A percentile compares a stretch with the other conserved stretches of the same genome.
Conservation (phyloP, 1,139 yeast species). For the Oligophagozyma castellii region DNA sequence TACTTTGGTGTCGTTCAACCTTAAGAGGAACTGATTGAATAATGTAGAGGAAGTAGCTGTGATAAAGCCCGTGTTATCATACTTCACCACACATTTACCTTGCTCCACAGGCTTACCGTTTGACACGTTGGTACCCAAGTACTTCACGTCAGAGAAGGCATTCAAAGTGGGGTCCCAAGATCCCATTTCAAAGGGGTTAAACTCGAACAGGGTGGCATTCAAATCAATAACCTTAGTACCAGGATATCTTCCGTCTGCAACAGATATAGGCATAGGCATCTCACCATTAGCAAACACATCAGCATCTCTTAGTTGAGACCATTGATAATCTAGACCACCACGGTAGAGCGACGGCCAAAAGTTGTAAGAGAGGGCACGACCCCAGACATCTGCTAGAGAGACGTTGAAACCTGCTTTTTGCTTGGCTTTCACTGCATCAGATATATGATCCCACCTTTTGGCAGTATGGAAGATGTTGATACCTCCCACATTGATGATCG, state of each 20-base stretch:
- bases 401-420: constrained; percentile 4
- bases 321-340: constrained; percentile 28
- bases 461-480: constrained; percentile 43
- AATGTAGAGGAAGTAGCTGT: constrained; percentile 69
- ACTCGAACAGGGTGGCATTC: constrained; percentile 67
- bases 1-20: constrained; percentile 41
- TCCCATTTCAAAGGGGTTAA: constrained; percentile 75
- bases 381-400: constrained; percentile 32
- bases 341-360: constrained; percentile 43
- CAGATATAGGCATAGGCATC: constrained; percentile 78
- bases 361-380: constrained; percentile 63
- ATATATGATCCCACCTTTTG: constrained; percentile 31
- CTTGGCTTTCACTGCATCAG: constrained; percentile 7
- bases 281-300: constrained; percentile 41
- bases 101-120: constrained; percentile 37
- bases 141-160: constrained; percentile 54
- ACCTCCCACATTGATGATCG: constrained; percentile 52
- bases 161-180: constrained; percentile 74
- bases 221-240: constrained; percentile 39
- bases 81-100: constrained; percentile 45
- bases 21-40: constrained; percentile 56
- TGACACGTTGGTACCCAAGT: constrained; percentile 54
- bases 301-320: constrained; percentile 26
- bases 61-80: constrained; percentile 65
- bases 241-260: constrained; percentile 70